A percentile compares a stretch with the other conserved stretches of the same genome.
These are phyloP conservation scores for Solanum clarkiae DNA, from an alignment of 257 asterid species.

Conservation along the genomic window DNA sequence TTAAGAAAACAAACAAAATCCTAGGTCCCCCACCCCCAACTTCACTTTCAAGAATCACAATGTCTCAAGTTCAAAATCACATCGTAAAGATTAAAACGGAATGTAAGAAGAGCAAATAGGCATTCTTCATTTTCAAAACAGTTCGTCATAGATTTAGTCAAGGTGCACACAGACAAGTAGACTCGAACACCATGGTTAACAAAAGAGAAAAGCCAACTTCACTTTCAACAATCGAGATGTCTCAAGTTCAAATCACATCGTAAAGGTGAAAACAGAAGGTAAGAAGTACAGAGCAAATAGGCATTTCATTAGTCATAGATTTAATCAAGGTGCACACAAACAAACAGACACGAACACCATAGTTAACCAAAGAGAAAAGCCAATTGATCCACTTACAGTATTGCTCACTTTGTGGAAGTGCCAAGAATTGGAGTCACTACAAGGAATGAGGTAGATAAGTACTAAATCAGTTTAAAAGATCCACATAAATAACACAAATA, in stretches of 20 bases:
- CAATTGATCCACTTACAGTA: neutral
- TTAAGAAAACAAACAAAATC: neutral
- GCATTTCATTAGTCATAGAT: neutral
- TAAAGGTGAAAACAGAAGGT: neutral
- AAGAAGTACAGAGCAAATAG: neutral
- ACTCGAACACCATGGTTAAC: neutral
- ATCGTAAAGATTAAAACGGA: no score
- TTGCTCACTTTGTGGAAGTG: neutral
- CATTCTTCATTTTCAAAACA: no score
- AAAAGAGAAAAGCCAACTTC: neutral
- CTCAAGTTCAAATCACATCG: neutral
- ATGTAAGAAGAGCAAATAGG: neutral
- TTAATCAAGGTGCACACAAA: neutral
- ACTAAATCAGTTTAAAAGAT: neutral
- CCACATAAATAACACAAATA: neutral
- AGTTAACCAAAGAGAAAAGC: neutral
- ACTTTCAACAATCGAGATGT: neutral
- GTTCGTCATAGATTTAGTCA: neutral
- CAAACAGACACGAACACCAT: neutral
- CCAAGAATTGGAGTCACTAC: neutral
- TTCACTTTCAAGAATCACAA: neutral
- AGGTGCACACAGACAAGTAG: neutral
- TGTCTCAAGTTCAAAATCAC: neutral
- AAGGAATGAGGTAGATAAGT: neutral
- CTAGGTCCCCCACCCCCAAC: neutral